Percentiles rank a stretch among this genome's conserved stretches.
These are phyloP conservation scores for Bruguiera sexangula DNA, from an alignment of 345 rosid species.

Conservation along the genomic window DNA sequence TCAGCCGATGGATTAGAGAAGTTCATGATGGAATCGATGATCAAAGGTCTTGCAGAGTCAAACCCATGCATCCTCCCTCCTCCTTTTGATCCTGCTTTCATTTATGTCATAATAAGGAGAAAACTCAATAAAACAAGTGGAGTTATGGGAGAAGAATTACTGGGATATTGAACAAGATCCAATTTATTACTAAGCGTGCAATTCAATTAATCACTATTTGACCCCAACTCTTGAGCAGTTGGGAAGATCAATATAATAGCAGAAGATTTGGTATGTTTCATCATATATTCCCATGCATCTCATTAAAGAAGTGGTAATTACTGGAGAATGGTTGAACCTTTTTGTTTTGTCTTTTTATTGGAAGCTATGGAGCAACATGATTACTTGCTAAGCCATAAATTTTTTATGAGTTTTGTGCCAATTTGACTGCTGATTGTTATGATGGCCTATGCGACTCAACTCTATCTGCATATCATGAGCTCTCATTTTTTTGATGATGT, in stretches of 20 bases:
- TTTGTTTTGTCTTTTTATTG: not conserved
- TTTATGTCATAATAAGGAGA: no score
- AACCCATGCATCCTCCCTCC: no score
- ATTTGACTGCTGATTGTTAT: not conserved
- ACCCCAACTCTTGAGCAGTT: slow-evolving; percentile 59
- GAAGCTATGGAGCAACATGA: not conserved
- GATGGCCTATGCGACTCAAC: not conserved
- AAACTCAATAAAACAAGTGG: no score
- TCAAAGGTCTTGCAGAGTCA: no score
- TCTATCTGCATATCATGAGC: not conserved
- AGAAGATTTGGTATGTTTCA: slow-evolving; percentile 80
- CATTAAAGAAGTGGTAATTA: no score
- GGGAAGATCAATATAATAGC: slow-evolving; percentile 80
- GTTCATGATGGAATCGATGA: no score
- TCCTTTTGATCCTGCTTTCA: no score
- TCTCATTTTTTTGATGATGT: not conserved
- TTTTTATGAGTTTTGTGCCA: no score
- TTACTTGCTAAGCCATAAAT: not conserved
- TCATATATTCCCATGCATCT: not conserved
- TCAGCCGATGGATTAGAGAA: no score
- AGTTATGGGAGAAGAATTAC: no score
- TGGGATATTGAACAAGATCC: no score
- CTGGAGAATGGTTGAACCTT: slow-evolving; percentile 6
- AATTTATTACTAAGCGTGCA: no score
- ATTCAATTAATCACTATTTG: slow-evolving; percentile 49